Evolutionary conservation across 805 yeast species (phyloP).

Genomic region (Aciculoconidium aculeatum): DNA sequence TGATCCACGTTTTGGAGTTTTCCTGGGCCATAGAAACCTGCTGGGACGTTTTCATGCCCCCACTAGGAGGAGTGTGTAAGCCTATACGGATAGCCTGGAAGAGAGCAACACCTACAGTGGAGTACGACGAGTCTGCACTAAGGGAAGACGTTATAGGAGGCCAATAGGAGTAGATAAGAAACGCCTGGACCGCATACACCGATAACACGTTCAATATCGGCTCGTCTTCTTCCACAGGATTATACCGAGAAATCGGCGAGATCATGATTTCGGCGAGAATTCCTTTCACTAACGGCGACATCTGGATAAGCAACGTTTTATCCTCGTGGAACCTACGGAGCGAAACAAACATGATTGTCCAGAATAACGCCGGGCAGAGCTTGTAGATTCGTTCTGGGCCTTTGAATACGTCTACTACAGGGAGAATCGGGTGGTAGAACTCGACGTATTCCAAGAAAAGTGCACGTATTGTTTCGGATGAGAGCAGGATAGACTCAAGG

Average conservation of each 20-base stretch:
- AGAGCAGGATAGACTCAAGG: conserved; percentile 60
- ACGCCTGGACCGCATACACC: conserved; percentile 92
- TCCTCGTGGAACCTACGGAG: conserved; percentile 44
- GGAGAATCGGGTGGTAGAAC: conserved; percentile 80
- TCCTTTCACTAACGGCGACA: conserved; percentile 68
- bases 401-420: conserved; percentile 73
- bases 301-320: conserved; percentile 44
- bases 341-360: conserved; percentile 89
- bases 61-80: conserved; percentile 54
- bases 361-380: conserved; percentile 82
- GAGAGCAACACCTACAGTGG: conserved; percentile 86
- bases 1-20: conserved; percentile 87
- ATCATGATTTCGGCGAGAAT: conserved; percentile 83
- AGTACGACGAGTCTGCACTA: conserved; percentile 95
- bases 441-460: conserved; percentile 65
- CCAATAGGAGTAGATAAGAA: conserved; percentile 85
- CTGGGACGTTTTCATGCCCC: conserved; percentile 16
- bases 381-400: conserved; percentile 81
- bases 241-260: conserved; percentile 80
- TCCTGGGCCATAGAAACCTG: conserved; percentile 52
- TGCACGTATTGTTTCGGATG: conserved; percentile 53
- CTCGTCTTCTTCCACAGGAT: conserved; percentile 72
- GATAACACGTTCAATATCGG: conserved; percentile 84
- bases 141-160: conserved; percentile 93
- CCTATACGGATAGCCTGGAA: conserved; percentile 93